These are phyloP conservation scores for Colletotrichum sp. DNA, from an alignment of 2,329 filamentous ascomycete genomes.

Conservation along the genomic window DNA sequence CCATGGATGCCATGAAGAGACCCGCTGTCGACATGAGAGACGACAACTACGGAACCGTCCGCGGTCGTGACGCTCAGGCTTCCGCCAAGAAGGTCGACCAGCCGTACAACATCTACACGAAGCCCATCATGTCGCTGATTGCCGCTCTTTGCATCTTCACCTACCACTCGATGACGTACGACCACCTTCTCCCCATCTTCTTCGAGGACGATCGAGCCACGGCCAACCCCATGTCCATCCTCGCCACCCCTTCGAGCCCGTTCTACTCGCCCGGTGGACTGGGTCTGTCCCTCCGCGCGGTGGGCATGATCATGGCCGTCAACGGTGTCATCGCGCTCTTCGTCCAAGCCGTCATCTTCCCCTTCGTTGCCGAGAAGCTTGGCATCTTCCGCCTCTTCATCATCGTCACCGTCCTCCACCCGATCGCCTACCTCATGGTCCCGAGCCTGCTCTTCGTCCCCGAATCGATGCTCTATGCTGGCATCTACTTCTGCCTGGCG, in stretches of 20 bases:
- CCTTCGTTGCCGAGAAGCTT: constrained; percentile 60
- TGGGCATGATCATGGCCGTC: constrained; percentile 66
- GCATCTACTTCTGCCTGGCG: constrained; percentile 63
- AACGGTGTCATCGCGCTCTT: constrained; percentile 65
- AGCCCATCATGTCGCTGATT: constrained; percentile 76
- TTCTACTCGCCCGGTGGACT: constrained; percentile 67
- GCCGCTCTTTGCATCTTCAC: constrained; percentile 89
- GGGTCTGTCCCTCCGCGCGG: constrained; percentile 65
- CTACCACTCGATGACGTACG: constrained; percentile 94
- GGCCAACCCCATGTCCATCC: constrained; percentile 36
- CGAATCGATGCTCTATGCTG: constrained; percentile 53
- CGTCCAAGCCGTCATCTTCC: constrained; percentile 66
- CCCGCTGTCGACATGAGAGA: constrained; percentile 75
- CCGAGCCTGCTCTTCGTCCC: constrained; percentile 64
- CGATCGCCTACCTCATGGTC: constrained; percentile 64
- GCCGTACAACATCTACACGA: constrained; percentile 52
- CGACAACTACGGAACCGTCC: constrained; percentile 82
- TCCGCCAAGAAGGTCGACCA: constrained; percentile 36
- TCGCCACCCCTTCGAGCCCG: constrained; percentile 39
- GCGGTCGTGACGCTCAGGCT: constrained; percentile 38
- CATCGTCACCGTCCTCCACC: constrained; percentile 63
- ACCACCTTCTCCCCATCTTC: constrained; percentile 91
- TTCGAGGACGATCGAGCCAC: constrained; percentile 75
- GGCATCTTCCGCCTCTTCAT: constrained; percentile 67
- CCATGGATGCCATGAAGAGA: constrained; percentile 75